A percentile compares a stretch with the other conserved stretches of the same genome.
phyloP scores from a whole-genome alignment of 75 land plant genomes.

The Picea glauca region DNA sequence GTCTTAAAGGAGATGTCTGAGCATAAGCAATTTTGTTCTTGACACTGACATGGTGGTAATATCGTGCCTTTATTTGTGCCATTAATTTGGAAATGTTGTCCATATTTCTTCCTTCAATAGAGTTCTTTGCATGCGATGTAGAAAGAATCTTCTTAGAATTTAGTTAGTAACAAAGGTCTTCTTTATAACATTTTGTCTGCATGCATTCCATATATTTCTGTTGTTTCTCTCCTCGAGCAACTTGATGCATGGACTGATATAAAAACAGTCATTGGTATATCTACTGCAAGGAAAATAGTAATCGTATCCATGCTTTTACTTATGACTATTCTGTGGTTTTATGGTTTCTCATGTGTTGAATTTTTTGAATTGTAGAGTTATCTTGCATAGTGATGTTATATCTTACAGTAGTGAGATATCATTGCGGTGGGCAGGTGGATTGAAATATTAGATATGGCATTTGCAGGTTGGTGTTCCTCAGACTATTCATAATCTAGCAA shows the following conservation, averaged over 20 bases:
- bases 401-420: background rate
- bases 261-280: constrained; percentile 1
- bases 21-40: too few species aligned
- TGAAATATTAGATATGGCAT: background rate
- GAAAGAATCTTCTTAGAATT: background rate
- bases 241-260: background rate
- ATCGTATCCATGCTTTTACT: background rate
- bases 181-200: background rate
- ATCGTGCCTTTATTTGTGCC: too few species aligned
- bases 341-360: background rate
- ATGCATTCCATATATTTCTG: background rate
- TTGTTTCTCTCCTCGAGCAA: background rate
- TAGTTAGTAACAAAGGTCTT: background rate
- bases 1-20: too few species aligned
- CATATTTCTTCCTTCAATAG: background rate
- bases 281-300: background rate
- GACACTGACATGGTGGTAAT: too few species aligned
- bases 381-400: background rate
- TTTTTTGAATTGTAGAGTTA: background rate
- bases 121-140: background rate
- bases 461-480: constrained; percentile 29
- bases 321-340: background rate
- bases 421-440: background rate
- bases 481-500: constrained; percentile 17
- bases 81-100: too few species aligned